Conservation (phyloP, 75 land plant species). For the Pinus tabuliformis region DNA sequence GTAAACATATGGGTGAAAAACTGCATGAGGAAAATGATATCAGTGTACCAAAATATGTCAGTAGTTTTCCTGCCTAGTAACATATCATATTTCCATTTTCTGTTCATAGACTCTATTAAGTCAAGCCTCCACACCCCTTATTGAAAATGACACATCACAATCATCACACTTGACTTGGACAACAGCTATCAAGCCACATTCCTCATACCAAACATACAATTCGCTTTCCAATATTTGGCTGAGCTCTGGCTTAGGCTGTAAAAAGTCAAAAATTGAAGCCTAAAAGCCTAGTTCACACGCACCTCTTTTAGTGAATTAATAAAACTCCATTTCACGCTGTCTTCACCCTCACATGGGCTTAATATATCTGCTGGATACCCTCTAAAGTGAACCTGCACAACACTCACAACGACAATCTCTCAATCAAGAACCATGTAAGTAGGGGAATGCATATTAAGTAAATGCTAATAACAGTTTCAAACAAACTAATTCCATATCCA, state of each 20-base stretch:
- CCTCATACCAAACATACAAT: not conserved
- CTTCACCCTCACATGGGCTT: constrained; percentile 91
- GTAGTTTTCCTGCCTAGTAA: too few relatives aligned
- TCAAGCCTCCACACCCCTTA: too few relatives aligned
- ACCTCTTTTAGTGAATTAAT: constrained; percentile 98
- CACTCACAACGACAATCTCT: not conserved
- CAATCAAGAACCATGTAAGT: not conserved
- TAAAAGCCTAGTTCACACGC: not conserved
- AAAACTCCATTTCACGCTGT: constrained; percentile 86
- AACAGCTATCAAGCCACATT: not conserved
- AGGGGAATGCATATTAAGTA: not conserved
- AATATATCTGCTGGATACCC: constrained; percentile 82
- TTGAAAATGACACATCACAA: not conserved
- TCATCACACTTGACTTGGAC: not conserved
- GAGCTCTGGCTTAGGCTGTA: not conserved
- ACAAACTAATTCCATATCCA: not conserved
- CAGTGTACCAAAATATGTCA: too few relatives aligned
- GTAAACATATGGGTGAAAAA: too few relatives aligned
- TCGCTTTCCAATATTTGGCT: not conserved
- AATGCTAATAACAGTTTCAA: not conserved
- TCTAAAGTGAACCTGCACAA: constrained; percentile 91
- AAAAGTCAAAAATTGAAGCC: not conserved
- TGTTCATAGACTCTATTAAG: too few relatives aligned
- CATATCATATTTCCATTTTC: too few relatives aligned
- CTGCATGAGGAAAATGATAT: too few relatives aligned